Percentiles rank a stretch among this genome's conserved stretches.
phyloP scores from a whole-genome alignment of 2,329 filamentous ascomycete genomes.

The Intubia oerlemansii region DNA sequence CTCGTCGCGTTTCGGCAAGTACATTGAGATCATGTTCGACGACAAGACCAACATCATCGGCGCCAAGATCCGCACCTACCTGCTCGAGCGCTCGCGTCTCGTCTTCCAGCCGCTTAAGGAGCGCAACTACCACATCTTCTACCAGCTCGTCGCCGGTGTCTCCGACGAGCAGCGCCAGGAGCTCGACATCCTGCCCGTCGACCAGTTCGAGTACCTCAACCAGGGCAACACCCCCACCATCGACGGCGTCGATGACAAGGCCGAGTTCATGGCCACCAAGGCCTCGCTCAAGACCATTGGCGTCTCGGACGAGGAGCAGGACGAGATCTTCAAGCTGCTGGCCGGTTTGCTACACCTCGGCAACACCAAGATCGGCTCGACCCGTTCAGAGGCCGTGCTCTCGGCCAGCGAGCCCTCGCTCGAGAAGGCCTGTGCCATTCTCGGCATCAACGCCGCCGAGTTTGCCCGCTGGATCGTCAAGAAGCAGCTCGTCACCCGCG shows the following conservation, averaged over 20 bases:
- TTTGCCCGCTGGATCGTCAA: slow-evolving; percentile 98
- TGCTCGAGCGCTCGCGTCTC: slow-evolving; percentile 83
- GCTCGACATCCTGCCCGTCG: slow-evolving; percentile 56
- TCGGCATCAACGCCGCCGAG: slow-evolving; percentile 68
- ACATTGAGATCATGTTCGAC: slow-evolving; percentile 99
- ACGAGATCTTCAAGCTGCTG: slow-evolving; percentile 72
- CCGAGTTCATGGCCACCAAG: slow-evolving; percentile 77
- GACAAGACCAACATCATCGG: slow-evolving; percentile 88
- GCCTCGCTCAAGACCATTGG: slow-evolving; percentile 77
- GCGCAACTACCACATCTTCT: slow-evolving; percentile 98
- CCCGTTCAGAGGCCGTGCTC: slow-evolving; percentile 70
- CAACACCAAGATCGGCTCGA: slow-evolving; percentile 88
- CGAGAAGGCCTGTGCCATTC: slow-evolving; percentile 57
- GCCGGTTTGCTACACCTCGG: slow-evolving; percentile 84
- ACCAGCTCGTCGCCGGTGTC: slow-evolving; percentile 87
- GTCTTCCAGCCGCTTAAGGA: slow-evolving; percentile 97
- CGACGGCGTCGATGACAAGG: slow-evolving; percentile 86
- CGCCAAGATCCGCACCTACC: slow-evolving; percentile 88
- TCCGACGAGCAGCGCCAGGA: slow-evolving; percentile 64
- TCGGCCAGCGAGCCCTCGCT: slow-evolving; percentile 64
- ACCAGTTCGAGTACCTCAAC: slow-evolving; percentile 91
- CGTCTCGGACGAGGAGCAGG: slow-evolving; percentile 51
- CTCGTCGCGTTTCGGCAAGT: slow-evolving; percentile 96
- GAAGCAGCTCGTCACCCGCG: slow-evolving; percentile 90
- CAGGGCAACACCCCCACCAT: slow-evolving; percentile 83